Conservation (phyloP, 169 alveolate genomes). For the Plasmodium vivax region DNA sequence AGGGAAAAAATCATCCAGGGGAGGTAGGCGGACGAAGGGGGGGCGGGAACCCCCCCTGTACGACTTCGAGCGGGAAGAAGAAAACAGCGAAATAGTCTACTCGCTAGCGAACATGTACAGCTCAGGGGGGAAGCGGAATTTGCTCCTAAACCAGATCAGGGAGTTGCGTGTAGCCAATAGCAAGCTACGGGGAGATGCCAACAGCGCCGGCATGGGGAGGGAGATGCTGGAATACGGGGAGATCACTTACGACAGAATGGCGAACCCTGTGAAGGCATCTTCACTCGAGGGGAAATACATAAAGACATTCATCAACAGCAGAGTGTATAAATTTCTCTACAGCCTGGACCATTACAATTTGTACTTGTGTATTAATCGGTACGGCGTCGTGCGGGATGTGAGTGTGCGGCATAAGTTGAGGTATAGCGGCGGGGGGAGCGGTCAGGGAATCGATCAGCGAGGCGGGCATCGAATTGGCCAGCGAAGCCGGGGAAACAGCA, state of each 20-base stretch:
- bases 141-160: constrained; percentile 21
- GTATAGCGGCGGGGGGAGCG: not conserved
- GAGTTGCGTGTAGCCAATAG: constrained; percentile 13
- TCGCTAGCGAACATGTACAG: constrained; percentile 22
- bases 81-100: constrained; percentile 20
- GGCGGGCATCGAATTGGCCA: not conserved
- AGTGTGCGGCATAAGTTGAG: constrained; percentile 46
- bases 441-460: not conserved
- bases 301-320: constrained; percentile 31
- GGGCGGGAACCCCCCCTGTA: not conserved
- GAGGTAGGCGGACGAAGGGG: not conserved
- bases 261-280: not conserved
- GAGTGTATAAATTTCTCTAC: constrained; percentile 39
- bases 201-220: too few species aligned
- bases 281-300: constrained; percentile 25
- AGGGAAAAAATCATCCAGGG: not conserved
- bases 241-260: constrained; percentile 23
- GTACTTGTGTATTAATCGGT: constrained; percentile 22
- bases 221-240: constrained; percentile 1
- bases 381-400: constrained; percentile 26
- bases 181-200: not conserved
- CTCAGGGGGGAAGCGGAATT: not conserved
- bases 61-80: constrained; percentile 63
- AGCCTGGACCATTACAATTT: constrained; percentile 48
- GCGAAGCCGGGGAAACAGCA: not conserved